These are phyloP conservation scores for Capsicum pubescens DNA, from an alignment of 257 asterid genomes.

Conservation along the genomic window DNA sequence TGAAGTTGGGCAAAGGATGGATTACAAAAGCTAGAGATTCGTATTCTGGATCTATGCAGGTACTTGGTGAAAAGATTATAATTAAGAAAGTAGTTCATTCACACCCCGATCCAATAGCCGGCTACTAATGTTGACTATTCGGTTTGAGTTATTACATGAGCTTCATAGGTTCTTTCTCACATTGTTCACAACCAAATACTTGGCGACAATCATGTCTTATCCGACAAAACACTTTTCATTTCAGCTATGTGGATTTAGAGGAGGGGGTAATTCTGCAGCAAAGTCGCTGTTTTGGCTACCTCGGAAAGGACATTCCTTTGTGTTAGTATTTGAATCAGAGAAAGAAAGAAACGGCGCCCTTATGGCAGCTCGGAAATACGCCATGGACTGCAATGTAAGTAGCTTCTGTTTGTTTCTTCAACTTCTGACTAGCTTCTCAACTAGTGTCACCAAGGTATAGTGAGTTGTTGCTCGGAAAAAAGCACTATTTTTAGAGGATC, in stretches of 20 bases:
- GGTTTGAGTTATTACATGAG: slow-evolving; percentile 15
- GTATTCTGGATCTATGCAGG: slow-evolving; percentile 91
- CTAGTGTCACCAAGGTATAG: not conserved
- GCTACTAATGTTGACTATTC: not conserved
- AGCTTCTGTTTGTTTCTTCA: slow-evolving; percentile 13
- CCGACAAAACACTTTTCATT: not conserved
- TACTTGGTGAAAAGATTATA: slow-evolving; percentile 30
- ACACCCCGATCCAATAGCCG: not conserved
- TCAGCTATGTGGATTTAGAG: slow-evolving; percentile 95
- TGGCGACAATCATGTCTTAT: slow-evolving; percentile 15
- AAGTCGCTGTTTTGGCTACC: slow-evolving; percentile 96
- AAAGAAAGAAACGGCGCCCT: slow-evolving; percentile 82
- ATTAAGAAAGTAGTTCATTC: not conserved
- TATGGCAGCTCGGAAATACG: slow-evolving; percentile 75
- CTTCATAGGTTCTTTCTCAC: not conserved
- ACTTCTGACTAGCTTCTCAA: too few relatives aligned
- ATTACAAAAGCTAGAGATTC: slow-evolving; percentile 97
- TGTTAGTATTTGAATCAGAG: slow-evolving; percentile 85
- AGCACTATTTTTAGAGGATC: not conserved
- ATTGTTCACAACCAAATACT: not conserved
- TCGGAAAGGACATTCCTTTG: slow-evolving; percentile 84
- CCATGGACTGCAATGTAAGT: slow-evolving; percentile 91
- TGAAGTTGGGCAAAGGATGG: slow-evolving; percentile 96
- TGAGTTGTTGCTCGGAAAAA: not conserved
- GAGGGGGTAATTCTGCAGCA: slow-evolving; percentile 95